Evolutionary conservation across 768 basidiomycete genomes (phyloP).

Genomic region (Lentinula boryana): DNA sequence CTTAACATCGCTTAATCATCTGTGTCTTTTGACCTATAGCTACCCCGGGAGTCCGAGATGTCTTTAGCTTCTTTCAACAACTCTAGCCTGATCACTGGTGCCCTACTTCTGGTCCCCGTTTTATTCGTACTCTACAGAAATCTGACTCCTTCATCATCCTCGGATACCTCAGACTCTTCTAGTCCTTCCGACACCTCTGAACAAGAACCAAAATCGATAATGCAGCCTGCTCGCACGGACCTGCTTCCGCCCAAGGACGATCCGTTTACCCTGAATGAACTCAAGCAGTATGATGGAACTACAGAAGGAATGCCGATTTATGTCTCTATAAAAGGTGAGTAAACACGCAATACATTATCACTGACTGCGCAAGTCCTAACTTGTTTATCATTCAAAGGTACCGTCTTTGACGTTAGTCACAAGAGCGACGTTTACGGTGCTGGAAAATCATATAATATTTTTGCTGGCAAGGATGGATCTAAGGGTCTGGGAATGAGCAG

Average conservation of each 20-base stretch:
- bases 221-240: slow-evolving; percentile 60
- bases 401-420: slow-evolving; percentile 82
- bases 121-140: background rate
- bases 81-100: background rate
- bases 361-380: background rate
- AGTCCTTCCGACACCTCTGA: slow-evolving; percentile 13
- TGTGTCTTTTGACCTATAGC: background rate
- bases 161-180: background rate
- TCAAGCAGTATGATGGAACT: slow-evolving; percentile 68
- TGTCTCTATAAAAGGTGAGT: slow-evolving; percentile 85
- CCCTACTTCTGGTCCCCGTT: background rate
- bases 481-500: slow-evolving; percentile 87
- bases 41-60: background rate
- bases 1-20: background rate
- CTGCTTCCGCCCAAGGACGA: slow-evolving; percentile 71
- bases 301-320: slow-evolving; percentile 69
- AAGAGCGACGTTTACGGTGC: slow-evolving; percentile 89
- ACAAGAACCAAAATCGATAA: slow-evolving; percentile 49
- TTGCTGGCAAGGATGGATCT: slow-evolving; percentile 93
- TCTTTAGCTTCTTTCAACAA: background rate
- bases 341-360: background rate
- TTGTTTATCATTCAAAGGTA: slow-evolving; percentile 39
- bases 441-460: slow-evolving; percentile 73
- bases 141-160: background rate
- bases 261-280: slow-evolving; percentile 63